A percentile compares a stretch with the other conserved stretches of the same genome.
Conservation (phyloP, 257 asterid species). For the Solanum neorickii region DNA sequence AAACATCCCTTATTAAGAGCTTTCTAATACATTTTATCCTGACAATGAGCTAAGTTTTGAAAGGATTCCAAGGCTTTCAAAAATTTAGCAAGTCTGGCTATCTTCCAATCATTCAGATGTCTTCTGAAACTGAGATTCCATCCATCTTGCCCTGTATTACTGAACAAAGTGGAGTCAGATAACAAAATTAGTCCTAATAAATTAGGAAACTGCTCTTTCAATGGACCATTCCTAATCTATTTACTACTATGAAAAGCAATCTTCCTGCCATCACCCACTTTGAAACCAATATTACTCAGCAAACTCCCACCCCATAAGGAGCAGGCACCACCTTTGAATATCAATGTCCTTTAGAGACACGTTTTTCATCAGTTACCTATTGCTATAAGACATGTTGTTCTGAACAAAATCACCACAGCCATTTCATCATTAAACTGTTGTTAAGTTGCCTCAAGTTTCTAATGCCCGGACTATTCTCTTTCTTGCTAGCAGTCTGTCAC, state of each 20-base stretch:
- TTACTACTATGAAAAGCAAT: background rate
- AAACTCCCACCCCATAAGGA: background rate
- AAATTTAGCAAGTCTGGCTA: background rate
- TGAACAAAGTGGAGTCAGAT: background rate
- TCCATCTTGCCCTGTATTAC: background rate
- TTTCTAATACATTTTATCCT: too few species aligned
- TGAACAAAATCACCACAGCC: background rate
- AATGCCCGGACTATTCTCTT: background rate
- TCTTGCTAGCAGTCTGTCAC: background rate
- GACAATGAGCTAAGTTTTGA: background rate
- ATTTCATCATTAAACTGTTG: background rate
- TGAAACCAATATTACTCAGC: background rate
- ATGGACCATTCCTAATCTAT: background rate
- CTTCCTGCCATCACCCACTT: background rate
- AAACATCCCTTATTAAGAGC: too few species aligned
- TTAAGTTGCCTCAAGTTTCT: background rate
- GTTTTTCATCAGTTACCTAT: background rate
- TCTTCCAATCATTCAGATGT: background rate
- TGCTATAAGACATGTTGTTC: background rate
- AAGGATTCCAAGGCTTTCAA: background rate
- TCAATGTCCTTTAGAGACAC: background rate
- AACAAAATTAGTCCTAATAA: background rate
- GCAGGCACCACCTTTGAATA: background rate
- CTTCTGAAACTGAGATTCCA: background rate
- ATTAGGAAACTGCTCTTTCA: background rate